Percentiles rank a stretch among this genome's conserved stretches.
Evolutionary conservation across 139 green algal species (phyloP).

Genomic region (Chlamydomonas incerta): DNA sequence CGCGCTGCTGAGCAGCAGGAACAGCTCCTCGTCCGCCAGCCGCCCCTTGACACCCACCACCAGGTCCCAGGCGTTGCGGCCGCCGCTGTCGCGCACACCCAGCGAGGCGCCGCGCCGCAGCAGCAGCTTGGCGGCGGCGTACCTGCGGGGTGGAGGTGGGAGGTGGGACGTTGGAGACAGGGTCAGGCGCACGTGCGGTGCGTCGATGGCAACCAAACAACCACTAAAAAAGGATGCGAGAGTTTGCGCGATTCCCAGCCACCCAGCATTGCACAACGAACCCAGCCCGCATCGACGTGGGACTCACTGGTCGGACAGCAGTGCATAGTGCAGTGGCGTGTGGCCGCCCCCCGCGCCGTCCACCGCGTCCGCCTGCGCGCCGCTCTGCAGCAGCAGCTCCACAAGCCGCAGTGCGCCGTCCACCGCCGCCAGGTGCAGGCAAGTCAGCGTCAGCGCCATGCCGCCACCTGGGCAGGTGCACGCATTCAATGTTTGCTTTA

Average conservation of each 20-base stretch:
- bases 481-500: no score
- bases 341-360: constrained; percentile 57
- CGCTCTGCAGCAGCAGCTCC: constrained; percentile 62
- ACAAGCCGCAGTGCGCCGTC: constrained; percentile 22
- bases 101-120: constrained; percentile 44
- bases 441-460: constrained; percentile 34
- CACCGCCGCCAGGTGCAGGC: constrained; percentile 42
- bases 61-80: constrained; percentile 53
- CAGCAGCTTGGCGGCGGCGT: constrained; percentile 58
- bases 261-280: no score
- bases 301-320: constrained; percentile 50
- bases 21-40: constrained; percentile 66
- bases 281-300: no score
- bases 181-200: no score
- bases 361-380: constrained; percentile 46
- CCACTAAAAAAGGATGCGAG: no score
- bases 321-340: constrained; percentile 64
- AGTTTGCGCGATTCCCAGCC: no score
- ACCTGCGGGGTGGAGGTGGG: neutral
- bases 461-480: no score
- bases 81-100: constrained; percentile 31
- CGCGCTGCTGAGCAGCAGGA: constrained; percentile 59
- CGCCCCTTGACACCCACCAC: constrained; percentile 60
- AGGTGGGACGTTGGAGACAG: no score
- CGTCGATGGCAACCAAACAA: neutral